Percentiles rank a stretch among this genome's conserved stretches.
Evolutionary conservation across 2,329 filamentous ascomycete genomes (phyloP).

Genomic region (Pseudogymnoascus sp.): DNA sequence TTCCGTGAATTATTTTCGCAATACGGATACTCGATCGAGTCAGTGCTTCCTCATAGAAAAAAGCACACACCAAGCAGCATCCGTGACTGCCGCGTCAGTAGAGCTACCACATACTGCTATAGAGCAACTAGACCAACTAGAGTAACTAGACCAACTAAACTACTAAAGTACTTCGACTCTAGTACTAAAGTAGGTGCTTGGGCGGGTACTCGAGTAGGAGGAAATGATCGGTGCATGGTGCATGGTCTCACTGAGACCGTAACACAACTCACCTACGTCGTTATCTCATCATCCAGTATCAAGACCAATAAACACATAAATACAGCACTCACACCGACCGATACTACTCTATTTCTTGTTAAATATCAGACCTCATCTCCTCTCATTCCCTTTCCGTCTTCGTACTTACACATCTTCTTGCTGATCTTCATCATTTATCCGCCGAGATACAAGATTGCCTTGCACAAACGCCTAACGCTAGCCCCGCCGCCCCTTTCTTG

Average conservation of each 20-base stretch:
- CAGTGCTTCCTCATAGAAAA: background rate
- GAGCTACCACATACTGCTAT: too few relatives aligned
- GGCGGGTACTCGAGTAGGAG: background rate
- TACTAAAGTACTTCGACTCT: background rate
- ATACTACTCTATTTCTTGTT: background rate
- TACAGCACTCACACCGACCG: background rate
- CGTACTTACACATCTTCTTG: background rate
- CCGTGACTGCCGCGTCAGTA: constrained; percentile 1
- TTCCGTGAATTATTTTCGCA: background rate
- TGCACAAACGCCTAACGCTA: constrained; percentile 6
- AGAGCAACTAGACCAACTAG: background rate
- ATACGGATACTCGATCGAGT: background rate
- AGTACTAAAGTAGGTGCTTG: background rate
- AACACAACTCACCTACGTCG: background rate
- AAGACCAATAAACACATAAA: background rate
- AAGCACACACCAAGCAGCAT: background rate
- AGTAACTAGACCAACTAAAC: background rate
- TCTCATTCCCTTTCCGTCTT: background rate
- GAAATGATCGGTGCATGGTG: constrained; percentile 6
- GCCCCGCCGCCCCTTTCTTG: constrained; percentile 7
- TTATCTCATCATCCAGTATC: background rate
- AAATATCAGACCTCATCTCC: background rate
- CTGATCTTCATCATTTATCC: constrained; percentile 7
- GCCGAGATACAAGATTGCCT: constrained; percentile 4
- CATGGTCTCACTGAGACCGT: constrained; percentile 1